Base-by-base conservation (phyloP, 345 rosid genomes). In the Nasturtium officinale region DNA sequence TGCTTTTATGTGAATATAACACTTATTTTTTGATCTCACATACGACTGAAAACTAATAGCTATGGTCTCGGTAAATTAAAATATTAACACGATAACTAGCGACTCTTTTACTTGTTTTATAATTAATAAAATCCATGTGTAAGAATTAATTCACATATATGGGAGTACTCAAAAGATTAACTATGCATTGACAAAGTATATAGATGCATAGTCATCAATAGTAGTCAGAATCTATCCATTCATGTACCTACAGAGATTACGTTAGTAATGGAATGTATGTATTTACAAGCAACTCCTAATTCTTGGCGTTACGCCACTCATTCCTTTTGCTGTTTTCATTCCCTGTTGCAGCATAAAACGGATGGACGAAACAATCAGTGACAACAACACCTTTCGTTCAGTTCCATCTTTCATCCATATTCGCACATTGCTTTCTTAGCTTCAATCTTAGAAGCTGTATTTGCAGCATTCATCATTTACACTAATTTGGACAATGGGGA, bases 281-380 rank as follows among this genome's bases (percentile, higher is more conserved):
- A 30, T 42, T 7, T 32, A 32, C 50, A 73, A 54, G 71, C 20
- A 64, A 32, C 59, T 57, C 43, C 3, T 26, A 28, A n/a, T 8
- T 42, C 21, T 61, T 71, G 30, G 68, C 61, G 51, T 61, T 17
- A 71, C 68, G 68, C 13, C 53, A 51, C n/a, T 1, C 57, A 55
- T 9, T n/a, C 37, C 57, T 26, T 63, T 7, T 32, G 57, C 18
- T 64, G 73, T 59, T 77, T 18, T 43, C 47, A 15, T 43, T 43
- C 47, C 40, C 57, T 43, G 78, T 71, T 20, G 78, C 78, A 86
- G 88, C 80, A 84, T 87, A 85, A 84, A 78, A 70, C 72, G 87
- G 30, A 69, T 85, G 45, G 76, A 80, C 13, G 86, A 77, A 50
- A 77, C 78, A 57, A 85, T 75, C 75, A 79, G 75, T 74, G 81